Evolutionary conservation across 192 early-diverging fungal genomes (phyloP).

Genomic region (Phlyctochytrium arcticum): DNA sequence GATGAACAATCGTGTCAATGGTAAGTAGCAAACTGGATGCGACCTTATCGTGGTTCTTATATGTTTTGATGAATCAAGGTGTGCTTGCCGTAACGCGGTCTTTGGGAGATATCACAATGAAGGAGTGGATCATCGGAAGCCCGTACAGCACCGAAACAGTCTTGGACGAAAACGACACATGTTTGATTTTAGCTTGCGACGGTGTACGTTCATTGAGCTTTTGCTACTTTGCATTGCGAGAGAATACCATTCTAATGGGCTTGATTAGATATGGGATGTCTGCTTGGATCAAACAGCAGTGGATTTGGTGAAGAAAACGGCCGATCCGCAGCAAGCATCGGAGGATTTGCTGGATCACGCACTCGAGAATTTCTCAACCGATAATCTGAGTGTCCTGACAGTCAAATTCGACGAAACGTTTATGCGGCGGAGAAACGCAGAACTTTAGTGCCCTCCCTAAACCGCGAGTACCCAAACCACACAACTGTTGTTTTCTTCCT

Average conservation of each 20-base stretch:
- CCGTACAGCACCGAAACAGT: constrained; percentile 94
- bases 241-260: neutral
- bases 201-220: constrained; percentile 59
- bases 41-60: neutral
- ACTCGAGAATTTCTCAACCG: constrained; percentile 86
- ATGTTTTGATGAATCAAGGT: constrained; percentile 40
- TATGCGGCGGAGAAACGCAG: too few relatives aligned
- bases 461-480: too few relatives aligned
- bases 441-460: too few relatives aligned
- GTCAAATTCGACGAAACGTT: constrained; percentile 28
- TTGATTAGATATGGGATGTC: constrained; percentile 87
- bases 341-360: constrained; percentile 79
- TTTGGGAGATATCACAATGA: constrained; percentile 93
- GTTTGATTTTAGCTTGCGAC: constrained; percentile 95
- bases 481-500: too few relatives aligned
- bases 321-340: constrained; percentile 75
- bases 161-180: constrained; percentile 65
- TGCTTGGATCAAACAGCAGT: constrained; percentile 92
- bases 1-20: constrained; percentile 97
- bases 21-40: constrained; percentile 29
- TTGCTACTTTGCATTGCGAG: neutral
- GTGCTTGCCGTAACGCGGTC: constrained; percentile 95
- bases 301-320: constrained; percentile 72
- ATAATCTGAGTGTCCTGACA: constrained; percentile 89
- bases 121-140: constrained; percentile 92